Conservation (phyloP, 2,329 filamentous ascomycete genomes). For the Ceratocystis huliohia region DNA sequence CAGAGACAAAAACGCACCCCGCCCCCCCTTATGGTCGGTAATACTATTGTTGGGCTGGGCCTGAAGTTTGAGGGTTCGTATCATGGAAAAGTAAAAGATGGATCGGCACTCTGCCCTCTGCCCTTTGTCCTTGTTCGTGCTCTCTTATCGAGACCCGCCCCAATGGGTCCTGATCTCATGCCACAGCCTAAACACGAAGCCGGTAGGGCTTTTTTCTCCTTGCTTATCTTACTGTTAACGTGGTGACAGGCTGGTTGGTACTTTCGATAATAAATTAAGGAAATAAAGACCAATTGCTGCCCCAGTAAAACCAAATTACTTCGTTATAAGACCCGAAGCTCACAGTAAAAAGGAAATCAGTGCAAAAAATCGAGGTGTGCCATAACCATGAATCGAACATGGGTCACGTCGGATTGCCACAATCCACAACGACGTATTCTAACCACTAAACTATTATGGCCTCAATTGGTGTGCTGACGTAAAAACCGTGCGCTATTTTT, state of each 20-base stretch:
- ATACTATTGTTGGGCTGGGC: neutral
- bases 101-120: too few species aligned
- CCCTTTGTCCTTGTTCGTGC: too few species aligned
- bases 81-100: neutral
- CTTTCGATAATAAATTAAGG: neutral
- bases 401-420: constrained; percentile 9
- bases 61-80: neutral
- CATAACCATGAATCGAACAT: constrained; percentile 20
- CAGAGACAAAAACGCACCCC: neutral
- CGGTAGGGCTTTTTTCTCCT: too few species aligned
- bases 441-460: constrained; percentile 20
- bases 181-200: too few species aligned
- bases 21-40: neutral
- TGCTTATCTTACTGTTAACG: neutral
- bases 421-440: constrained; percentile 17
- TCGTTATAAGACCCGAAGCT: neutral
- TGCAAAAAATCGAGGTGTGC: constrained; percentile 1
- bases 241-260: neutral
- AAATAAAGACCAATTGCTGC: neutral
- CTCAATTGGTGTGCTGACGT: neutral
- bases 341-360: neutral
- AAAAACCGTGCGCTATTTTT: neutral
- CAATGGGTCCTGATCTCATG: too few species aligned
- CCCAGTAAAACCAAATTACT: neutral
- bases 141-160: too few species aligned